Base-by-base conservation (phyloP, 1,139 yeast genomes). In the Hyphopichia wangnamkhiaoensis region DNA sequence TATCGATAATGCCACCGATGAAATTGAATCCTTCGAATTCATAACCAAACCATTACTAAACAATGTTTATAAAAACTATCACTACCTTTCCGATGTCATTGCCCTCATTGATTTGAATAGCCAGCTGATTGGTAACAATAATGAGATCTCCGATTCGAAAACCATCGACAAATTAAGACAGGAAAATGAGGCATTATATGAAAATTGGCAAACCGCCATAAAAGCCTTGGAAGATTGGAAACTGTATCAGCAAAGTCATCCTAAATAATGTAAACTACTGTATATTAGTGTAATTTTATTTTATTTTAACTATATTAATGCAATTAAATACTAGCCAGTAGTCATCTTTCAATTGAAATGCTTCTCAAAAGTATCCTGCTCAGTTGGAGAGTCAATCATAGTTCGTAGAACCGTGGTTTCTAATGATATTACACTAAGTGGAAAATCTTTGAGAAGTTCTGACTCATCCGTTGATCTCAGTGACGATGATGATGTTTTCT, bases 221-320 rank as follows among this genome's bases (percentile, higher is more conserved):
- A 66, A 63, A 35, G 71, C 77, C 1, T 61, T 72, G 27, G 80
- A 76, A 28, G 66, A 68, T 41, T 76, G 80, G 80, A 70, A 68
- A 39, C 57, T 52, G n/a, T 48, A 50, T 31, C 44, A 43, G 24
- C 35, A 33, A 15, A 21, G 27, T 21, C 33, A 40, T 17, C 32
- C 24, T 17, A 21, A 33, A 15, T 15, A n/a, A 8, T 26, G 29
- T 26, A 26, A 7, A 26, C 14, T 26, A 26, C 15, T 26, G 29
- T 26, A 26, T 26, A 26, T 26, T 26, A 26, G n/a, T n/a, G n/a
- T n/a, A n/a, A n/a, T n/a, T n/a, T n/a, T n/a, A n/a, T n/a, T n/a
- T n/a, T n/a, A n/a, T n/a, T n/a, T n/a, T n/a, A n/a, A n/a, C n/a
- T n/a, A n/a, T n/a, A n/a, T n/a, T n/a, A n/a, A n/a, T n/a, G n/a